Evolutionary conservation across 2,329 filamentous ascomycete genomes (phyloP), one percentile per base, ranked within the genome.

Genomic region (Lachnellula arida): DNA sequence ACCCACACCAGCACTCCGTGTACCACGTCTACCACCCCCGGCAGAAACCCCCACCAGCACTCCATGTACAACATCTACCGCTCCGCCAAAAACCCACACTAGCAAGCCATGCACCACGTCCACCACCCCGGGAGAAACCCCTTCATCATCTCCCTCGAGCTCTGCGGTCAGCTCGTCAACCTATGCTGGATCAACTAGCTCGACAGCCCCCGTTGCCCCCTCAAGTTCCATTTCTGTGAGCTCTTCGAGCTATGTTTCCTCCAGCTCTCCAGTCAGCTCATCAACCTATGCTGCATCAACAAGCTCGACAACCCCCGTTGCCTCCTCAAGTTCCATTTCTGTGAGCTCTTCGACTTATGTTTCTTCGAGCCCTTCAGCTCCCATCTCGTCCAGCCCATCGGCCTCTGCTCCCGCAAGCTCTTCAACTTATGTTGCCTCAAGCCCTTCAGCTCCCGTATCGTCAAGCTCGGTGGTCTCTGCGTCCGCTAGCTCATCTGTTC

Each of bases 21-120:
- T 25, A 49, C 51, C 23, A 56, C 56, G 9, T 57, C 60, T n/a
- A 19, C 56, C 34, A 32, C 9, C 19, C 22, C 15, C 17, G 14
- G 11, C 34, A 34, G 9, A 11, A 19, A 11, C 46, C 15, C 44
- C 44, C 6, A 28, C n/a, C 22, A 44, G n/a, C n/a, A 44, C n/a
- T 23, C 42, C 42, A 19, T 28, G 23, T 25, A 15, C 23, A n/a
- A 11, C 23, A 25, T 11, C 25, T 28, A 22, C 22, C 22, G 4
- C 22, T 22, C 22, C 22, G 22, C 9, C 44, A 11, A 17, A 22
- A 9, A 32, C 44, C 44, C 11, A 12, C 44, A 47, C 44, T 1
- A 22, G 15, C 6, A 23, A 12, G 5, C 25, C 44, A 15, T 23
- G 44, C 8, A 22, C 19, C 19, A 25, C 17, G 44, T 28, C 44